Percentiles rank a stretch among this genome's conserved stretches.
Evolutionary conservation across 2,329 filamentous ascomycete genomes (phyloP).

Genomic region (Xylaria polymorpha): DNA sequence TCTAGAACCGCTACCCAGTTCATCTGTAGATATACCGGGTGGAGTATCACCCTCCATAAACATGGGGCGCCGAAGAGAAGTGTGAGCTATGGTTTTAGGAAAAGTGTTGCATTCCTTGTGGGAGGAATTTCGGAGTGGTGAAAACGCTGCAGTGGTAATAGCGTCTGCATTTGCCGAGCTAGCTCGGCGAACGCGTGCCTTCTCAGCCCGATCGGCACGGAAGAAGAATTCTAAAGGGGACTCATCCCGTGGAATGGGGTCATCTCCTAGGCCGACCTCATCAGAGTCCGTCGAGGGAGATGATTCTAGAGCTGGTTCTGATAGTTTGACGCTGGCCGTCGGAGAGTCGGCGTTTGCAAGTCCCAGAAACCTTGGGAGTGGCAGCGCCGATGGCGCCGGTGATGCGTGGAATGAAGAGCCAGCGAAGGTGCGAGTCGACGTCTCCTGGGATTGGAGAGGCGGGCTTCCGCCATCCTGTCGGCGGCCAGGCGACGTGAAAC

Average conservation of each 20-base stretch:
- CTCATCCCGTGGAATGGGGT: conserved; percentile 50
- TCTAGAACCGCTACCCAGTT: conserved; percentile 71
- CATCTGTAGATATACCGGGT: conserved; percentile 72
- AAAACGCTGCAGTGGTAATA: conserved; percentile 57
- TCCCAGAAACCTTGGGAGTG: conserved; percentile 87
- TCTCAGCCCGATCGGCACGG: conserved; percentile 84
- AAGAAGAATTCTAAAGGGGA: conserved; percentile 93
- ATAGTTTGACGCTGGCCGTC: conserved; percentile 57
- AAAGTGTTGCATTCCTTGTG: conserved; percentile 51
- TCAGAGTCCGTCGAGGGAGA: conserved; percentile 65
- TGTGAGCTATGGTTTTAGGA: conserved; percentile 51
- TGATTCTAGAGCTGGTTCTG: conserved; percentile 54
- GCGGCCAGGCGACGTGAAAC: conserved; percentile 56
- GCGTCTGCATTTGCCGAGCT: conserved; percentile 61
- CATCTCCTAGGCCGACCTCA: conserved; percentile 60
- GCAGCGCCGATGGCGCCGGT: conserved; percentile 88
- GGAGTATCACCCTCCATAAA: conserved; percentile 58
- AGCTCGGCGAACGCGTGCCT: conserved; percentile 67
- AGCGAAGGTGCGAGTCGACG: conserved; percentile 75
- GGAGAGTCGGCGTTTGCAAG: conserved; percentile 78
- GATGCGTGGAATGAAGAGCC: conserved; percentile 96
- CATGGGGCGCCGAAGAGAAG: conserved; percentile 46
- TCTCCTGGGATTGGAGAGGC: conserved; percentile 60
- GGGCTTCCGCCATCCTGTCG: conserved; percentile 58
- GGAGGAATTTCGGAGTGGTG: conserved; percentile 61